Percentiles rank a stretch among this genome's conserved stretches.
These are phyloP conservation scores for Lactifluus hygrophoroides DNA, from an alignment of 768 basidiomycete genomes.

Conservation along the genomic window DNA sequence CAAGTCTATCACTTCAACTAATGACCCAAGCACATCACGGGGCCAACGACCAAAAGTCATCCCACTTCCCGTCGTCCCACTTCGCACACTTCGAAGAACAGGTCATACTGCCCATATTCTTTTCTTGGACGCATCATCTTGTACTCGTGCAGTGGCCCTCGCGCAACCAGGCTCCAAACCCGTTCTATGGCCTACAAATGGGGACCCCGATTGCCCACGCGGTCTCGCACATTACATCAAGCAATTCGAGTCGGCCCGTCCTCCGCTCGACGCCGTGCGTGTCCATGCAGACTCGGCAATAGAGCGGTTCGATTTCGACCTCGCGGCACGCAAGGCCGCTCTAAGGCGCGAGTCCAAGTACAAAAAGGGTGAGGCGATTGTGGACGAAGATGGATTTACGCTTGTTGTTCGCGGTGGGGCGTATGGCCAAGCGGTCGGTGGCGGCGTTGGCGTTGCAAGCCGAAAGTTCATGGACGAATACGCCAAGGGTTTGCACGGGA, in stretches of 20 bases:
- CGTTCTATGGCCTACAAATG: conserved; percentile 48
- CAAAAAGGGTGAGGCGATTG: conserved; percentile 77
- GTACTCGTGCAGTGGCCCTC: conserved; percentile 53
- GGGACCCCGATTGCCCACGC: conserved; percentile 45
- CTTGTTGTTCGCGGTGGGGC: conserved; percentile 88
- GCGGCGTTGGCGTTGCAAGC: conserved; percentile 58
- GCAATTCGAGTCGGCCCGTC: conserved; percentile 58
- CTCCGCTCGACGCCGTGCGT: conserved; percentile 63
- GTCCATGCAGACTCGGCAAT: conserved; percentile 77
- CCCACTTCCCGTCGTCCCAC: conserved; percentile 45
- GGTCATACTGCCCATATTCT: conserved; percentile 64
- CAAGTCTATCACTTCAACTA: conserved; percentile 21
- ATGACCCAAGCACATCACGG: conserved; percentile 15
- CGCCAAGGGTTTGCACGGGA: conserved; percentile 4
- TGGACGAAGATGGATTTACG: conserved; percentile 93
- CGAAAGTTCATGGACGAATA: conserved; percentile 42
- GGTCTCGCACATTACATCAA: conserved; percentile 68
- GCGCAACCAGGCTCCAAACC: conserved; percentile 34
- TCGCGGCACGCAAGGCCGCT: conserved; percentile 40
- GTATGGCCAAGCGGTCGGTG: conserved; percentile 82
- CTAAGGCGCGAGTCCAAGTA: conserved; percentile 48
- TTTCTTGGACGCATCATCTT: conserved; percentile 64
- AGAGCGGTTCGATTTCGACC: conserved; percentile 65
- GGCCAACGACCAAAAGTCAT: conserved; percentile 41
- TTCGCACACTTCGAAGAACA: conserved; percentile 52